Base-by-base conservation (phyloP, 2,329 filamentous ascomycete species). In the Alternaria burnsii region DNA sequence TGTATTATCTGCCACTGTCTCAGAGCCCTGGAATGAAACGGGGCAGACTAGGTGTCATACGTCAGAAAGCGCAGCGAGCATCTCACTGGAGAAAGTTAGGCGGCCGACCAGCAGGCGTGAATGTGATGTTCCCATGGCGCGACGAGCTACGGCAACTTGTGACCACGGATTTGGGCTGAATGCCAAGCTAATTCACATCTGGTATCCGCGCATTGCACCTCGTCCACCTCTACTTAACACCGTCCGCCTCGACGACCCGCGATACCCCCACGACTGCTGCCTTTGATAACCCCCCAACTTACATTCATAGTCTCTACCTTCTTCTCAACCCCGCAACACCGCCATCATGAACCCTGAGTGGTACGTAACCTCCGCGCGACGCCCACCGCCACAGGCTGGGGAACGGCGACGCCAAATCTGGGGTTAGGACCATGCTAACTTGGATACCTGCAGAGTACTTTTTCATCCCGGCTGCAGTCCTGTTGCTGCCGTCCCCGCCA, bases 271-370 rank as follows among this genome's bases (percentile, higher is more conserved):
- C 67, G 55, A 62, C 66, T 61, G 32, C 55, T 59, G 52, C 59
- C 52, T 54, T 52, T 52, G 55, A 44, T 46, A 58, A 61, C 58
- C 53, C 52, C 51, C 63, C 64, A 53, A 63, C 52, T 41, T 51
- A 52, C 56, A 61, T 57, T 38, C 55, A 51, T 62, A 56, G 52
- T 55, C 65, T 55, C 41, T 56, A 42, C 59, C 55, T 57, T 50
- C 53, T 55, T 42, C 36, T 48, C 56, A 18, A 34, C 55, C 50
- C 54, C 63, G 52, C 62, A 65, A 55, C 54, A 59, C 70, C 70
- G 72, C 81, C 86, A 92, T 75, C 79, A 95, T 95, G 92, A 95
- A 95, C 87, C 92, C 92, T 80, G 92, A 95, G 92, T 95, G 87
- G 92, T 95, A 89, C 79, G 91, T 89, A 75, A 67, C 72, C 70